phyloP scores from a whole-genome alignment of 2,329 filamentous ascomycete genomes.

The Fusarium anthophilum region DNA sequence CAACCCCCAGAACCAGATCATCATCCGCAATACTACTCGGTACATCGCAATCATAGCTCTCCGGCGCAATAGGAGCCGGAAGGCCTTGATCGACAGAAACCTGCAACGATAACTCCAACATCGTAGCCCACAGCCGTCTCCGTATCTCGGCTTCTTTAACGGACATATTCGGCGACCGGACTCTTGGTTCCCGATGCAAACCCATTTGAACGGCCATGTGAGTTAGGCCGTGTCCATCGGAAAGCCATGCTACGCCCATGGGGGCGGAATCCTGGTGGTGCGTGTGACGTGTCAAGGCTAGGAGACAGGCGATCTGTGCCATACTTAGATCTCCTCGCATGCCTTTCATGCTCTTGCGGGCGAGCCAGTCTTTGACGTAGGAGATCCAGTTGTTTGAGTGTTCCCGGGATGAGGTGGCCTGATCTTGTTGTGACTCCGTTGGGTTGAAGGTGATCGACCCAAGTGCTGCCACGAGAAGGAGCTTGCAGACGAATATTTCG shows the following conservation, averaged over 20 bases:
- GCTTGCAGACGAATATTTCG: not conserved
- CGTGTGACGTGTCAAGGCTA: not conserved
- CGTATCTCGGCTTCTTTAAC: not conserved
- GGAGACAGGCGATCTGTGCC: not conserved
- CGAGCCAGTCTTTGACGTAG: not conserved
- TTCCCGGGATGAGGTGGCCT: not conserved
- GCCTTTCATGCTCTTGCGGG: not conserved
- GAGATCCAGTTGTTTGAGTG: not conserved
- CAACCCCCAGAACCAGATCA: not conserved
- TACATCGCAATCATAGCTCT: not conserved
- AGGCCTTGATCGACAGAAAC: not conserved
- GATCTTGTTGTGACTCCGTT: not conserved
- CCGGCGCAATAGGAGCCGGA: not conserved
- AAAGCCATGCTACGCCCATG: not conserved
- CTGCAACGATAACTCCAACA: not conserved
- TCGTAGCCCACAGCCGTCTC: not conserved
- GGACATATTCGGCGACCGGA: not conserved
- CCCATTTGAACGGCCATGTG: not conserved
- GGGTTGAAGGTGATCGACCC: not conserved
- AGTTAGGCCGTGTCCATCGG: not conserved
- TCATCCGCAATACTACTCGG: not conserved
- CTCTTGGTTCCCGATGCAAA: not conserved
- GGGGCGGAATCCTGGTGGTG: not conserved
- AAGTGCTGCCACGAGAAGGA: not conserved
- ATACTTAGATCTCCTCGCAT: slow-evolving; percentile 1